Evolutionary conservation across 2,329 filamentous ascomycete species (phyloP).

Genomic region (Aspergillus hiratsukae): DNA sequence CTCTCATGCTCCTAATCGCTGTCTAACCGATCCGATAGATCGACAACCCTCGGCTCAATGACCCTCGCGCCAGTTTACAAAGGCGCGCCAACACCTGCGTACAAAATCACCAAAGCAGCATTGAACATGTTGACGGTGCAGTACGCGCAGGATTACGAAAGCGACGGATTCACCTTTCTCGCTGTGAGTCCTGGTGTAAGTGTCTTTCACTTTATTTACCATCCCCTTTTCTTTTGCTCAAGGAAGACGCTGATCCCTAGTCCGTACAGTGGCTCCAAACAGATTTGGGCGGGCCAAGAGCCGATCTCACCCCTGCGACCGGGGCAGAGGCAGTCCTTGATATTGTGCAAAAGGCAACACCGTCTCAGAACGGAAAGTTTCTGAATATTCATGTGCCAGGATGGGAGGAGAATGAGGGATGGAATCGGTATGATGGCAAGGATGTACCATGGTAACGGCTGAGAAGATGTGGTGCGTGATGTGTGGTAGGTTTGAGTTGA

Average conservation of each 20-base stretch:
- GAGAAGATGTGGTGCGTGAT: not conserved
- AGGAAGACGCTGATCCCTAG: not conserved
- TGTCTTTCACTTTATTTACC: not conserved
- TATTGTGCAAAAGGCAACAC: slow-evolving; percentile 43
- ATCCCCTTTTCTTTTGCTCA: not conserved
- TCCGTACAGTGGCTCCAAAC: slow-evolving; percentile 43
- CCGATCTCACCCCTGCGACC: slow-evolving; percentile 40
- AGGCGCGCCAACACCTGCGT: slow-evolving; percentile 28
- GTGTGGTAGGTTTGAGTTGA: not conserved
- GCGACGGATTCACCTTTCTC: slow-evolving; percentile 41
- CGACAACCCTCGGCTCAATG: slow-evolving; percentile 43
- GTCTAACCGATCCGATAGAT: slow-evolving; percentile 21
- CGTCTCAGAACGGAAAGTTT: slow-evolving; percentile 48
- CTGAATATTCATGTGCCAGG: slow-evolving; percentile 38
- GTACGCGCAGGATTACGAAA: slow-evolving; percentile 21
- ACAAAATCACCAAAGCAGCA: slow-evolving; percentile 47
- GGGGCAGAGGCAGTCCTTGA: slow-evolving; percentile 37
- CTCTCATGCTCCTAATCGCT: not conserved
- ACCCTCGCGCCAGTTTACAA: slow-evolving; percentile 18
- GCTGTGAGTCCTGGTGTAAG: slow-evolving; percentile 44
- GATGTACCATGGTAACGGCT: slow-evolving; percentile 27
- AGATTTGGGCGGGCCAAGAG: slow-evolving; percentile 37
- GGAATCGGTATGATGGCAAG: slow-evolving; percentile 38
- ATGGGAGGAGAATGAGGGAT: slow-evolving; percentile 29
- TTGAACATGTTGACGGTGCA: slow-evolving; percentile 45